Evolutionary conservation across 148 eudicot genomes (phyloP), one percentile per base, ranked within the genome.

Genomic region (Diospyros lotus): DNA sequence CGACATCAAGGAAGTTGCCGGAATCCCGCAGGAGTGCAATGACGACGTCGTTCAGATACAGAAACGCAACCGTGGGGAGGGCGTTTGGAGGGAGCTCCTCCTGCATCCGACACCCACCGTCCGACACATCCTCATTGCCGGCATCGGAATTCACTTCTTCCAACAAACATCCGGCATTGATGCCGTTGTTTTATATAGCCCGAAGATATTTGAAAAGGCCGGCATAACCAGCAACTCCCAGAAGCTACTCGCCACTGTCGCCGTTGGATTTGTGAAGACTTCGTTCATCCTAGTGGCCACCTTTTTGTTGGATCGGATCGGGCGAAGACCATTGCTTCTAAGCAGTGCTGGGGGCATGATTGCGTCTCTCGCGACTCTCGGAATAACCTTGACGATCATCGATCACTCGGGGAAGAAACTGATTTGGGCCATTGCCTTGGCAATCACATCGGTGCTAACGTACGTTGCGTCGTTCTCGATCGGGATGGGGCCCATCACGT

Each of bases 1-100:
- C 40, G 91, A 87, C 18, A 92, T 92, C 73, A 90, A 90, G 66
- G 85, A 87, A 60, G 85, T 88, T 1, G 97, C 86, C 10, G 97
- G 97, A 10, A 86, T 92, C 12, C 92, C 94, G 0, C 6, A 58
- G 3, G 82, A 92, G 63, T 89, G 94, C 77, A 48, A 88, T 48
- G 95, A 85, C 62, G 94, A 89, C 51, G 59, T 91, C 55, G 87
- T 85, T 28, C 10, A 39, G 38, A 71, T 88, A 12, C 73, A 86
- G 1, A 85, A 80, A 6, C 68, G 50, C 6, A 75, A 59, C 40
- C 80, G 74, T 6, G 91, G 90, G 0, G 69, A 82, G 5, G 91
- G 83, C 5, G 86, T 91, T 0, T 89, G 91, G 93, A 86, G 66
- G 43, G 96, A 89, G 56, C 87, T 91, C 17, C 78, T 89, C n/a